Percentiles rank a stretch among this genome's conserved stretches.
Evolutionary conservation across 2,329 filamentous ascomycete species (phyloP).

Genomic region (Arthrobotrys iridis): DNA sequence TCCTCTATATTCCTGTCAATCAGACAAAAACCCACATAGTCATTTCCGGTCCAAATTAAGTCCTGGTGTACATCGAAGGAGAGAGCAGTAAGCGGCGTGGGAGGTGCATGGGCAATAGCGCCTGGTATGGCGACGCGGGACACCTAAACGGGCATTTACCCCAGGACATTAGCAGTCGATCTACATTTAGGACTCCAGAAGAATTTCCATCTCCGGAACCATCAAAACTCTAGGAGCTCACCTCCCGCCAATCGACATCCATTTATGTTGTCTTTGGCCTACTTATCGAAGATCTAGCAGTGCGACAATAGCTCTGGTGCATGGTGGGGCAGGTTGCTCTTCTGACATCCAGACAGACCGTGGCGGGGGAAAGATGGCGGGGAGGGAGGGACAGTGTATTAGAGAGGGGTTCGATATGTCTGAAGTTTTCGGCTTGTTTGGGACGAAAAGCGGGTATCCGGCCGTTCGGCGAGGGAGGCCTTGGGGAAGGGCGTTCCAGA

Average conservation of each 20-base stretch:
- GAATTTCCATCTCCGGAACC: neutral
- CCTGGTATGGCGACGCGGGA: slow-evolving; percentile 83
- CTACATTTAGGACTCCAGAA: neutral
- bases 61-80: slow-evolving; percentile 91
- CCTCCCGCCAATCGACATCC: slow-evolving; percentile 76
- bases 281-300: slow-evolving; percentile 30
- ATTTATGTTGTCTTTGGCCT: slow-evolving; percentile 62
- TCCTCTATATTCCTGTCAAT: slow-evolving; percentile 50
- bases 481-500: neutral
- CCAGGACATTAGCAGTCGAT: slow-evolving; percentile 16
- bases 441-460: neutral
- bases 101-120: slow-evolving; percentile 74
- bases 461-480: slow-evolving; percentile 3
- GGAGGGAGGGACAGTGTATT: neutral
- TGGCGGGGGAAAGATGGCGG: neutral
- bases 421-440: neutral
- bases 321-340: slow-evolving; percentile 34
- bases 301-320: slow-evolving; percentile 28
- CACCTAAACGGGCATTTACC: slow-evolving; percentile 71
- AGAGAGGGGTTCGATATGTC: neutral
- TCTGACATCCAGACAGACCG: slow-evolving; percentile 21
- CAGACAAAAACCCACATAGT: slow-evolving; percentile 70
- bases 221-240: slow-evolving; percentile 60
- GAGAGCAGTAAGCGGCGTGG: slow-evolving; percentile 79
- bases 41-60: slow-evolving; percentile 90